A percentile compares a stretch with the other conserved stretches of the same genome.
These are phyloP conservation scores for Candida sanyaensis DNA, from an alignment of 1,139 yeast genomes.

Conservation along the genomic window DNA sequence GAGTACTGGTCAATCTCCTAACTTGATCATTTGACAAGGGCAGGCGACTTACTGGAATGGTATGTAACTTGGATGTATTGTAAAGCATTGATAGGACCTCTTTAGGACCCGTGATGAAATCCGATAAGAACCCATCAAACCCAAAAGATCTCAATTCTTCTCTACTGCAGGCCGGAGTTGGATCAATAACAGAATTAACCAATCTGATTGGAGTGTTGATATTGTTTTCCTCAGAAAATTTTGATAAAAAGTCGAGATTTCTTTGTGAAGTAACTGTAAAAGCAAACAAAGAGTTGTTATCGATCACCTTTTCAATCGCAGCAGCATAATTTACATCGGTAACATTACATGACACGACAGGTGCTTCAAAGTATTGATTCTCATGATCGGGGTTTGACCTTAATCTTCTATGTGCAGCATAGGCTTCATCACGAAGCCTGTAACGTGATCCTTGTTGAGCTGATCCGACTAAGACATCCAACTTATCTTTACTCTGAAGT, in stretches of 20 bases:
- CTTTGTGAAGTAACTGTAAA: slow-evolving; percentile 37
- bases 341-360: slow-evolving; percentile 65
- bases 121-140: slow-evolving; percentile 78
- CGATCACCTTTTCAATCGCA: slow-evolving; percentile 60
- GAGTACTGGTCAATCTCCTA: slow-evolving; percentile 30
- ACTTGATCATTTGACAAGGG: slow-evolving; percentile 45
- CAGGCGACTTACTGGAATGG: slow-evolving; percentile 60
- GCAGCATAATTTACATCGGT: slow-evolving; percentile 51
- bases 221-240: slow-evolving; percentile 26
- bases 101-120: slow-evolving; percentile 71
- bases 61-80: slow-evolving; percentile 55
- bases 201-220: slow-evolving; percentile 46
- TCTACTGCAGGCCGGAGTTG: slow-evolving; percentile 20
- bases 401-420: slow-evolving; percentile 31
- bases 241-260: slow-evolving; percentile 18
- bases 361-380: slow-evolving; percentile 66
- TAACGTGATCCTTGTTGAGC: slow-evolving; percentile 21
- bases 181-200: slow-evolving; percentile 13
- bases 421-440: slow-evolving; percentile 30
- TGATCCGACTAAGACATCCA: slow-evolving; percentile 41
- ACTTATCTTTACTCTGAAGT: slow-evolving; percentile 52
- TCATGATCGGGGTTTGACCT: slow-evolving; percentile 33
- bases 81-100: slow-evolving; percentile 78
- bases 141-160: slow-evolving; percentile 51
- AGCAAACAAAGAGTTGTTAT: slow-evolving; percentile 55